A percentile compares a stretch with the other conserved stretches of the same genome.
phyloP scores from a whole-genome alignment of 495 filamentous ascomycete species.

The Talaromyces borbonicus region DNA sequence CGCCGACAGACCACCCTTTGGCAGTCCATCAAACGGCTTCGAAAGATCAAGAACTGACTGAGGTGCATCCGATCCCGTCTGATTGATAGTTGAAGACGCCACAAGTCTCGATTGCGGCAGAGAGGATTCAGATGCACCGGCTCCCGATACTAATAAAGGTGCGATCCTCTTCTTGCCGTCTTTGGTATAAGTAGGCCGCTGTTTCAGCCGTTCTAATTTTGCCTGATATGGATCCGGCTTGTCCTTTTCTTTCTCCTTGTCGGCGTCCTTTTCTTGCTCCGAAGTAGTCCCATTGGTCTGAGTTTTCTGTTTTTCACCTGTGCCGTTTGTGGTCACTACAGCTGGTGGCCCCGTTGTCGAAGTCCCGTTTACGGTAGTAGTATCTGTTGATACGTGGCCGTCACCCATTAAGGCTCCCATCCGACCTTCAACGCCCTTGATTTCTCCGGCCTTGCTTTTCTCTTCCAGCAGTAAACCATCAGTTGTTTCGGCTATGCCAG shows the following conservation, averaged over 20 bases:
- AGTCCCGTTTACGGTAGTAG: constrained; percentile 31
- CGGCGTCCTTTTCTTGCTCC: constrained; percentile 28
- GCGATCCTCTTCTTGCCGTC: constrained; percentile 95
- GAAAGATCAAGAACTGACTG: constrained; percentile 84
- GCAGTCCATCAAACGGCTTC: constrained; percentile 88
- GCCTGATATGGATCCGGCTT: constrained; percentile 51
- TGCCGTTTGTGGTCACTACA: constrained; percentile 1
- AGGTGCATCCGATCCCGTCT: constrained; percentile 56
- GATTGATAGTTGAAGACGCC: constrained; percentile 51
- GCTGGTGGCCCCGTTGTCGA: background rate
- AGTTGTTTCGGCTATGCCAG: constrained; percentile 82
- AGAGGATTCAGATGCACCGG: constrained; percentile 71
- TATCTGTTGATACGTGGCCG: constrained; percentile 22
- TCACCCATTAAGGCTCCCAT: constrained; percentile 99
- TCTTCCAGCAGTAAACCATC: constrained; percentile 82
- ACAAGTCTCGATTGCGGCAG: constrained; percentile 78
- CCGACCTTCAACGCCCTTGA: constrained; percentile 78
- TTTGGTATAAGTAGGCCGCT: constrained; percentile 87
- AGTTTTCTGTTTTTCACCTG: constrained; percentile 24
- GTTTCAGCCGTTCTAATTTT: constrained; percentile 71
- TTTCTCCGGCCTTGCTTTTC: constrained; percentile 79
- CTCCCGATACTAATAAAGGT: constrained; percentile 79
- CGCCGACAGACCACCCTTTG: constrained; percentile 75
- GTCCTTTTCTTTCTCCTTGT: constrained; percentile 16
- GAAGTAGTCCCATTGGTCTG: constrained; percentile 33